A percentile compares a stretch with the other conserved stretches of the same genome.
phyloP scores from a whole-genome alignment of 1,284 basidiomycete genomes.

The Heterobasidion occidentale region DNA sequence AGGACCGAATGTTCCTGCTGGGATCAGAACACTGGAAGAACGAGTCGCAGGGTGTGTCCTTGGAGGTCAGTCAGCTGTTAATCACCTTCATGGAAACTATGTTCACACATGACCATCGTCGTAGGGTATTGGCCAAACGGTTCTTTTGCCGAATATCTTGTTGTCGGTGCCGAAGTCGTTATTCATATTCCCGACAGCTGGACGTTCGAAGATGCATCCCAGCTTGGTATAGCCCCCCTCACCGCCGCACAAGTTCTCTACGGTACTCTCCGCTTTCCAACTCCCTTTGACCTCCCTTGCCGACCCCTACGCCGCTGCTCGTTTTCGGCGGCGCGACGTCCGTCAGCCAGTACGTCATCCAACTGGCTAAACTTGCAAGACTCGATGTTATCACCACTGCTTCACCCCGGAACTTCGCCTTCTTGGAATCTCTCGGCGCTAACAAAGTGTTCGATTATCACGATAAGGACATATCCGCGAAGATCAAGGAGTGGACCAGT shows the following conservation, averaged over 20 bases:
- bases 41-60: conserved; percentile 20
- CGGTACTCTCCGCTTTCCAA: conserved; percentile 15
- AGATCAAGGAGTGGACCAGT: conserved; percentile 4
- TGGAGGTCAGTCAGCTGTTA: conserved; percentile 14
- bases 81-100: too few relatives aligned
- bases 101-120: background rate
- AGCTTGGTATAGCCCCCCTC: conserved; percentile 21
- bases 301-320: conserved; percentile 16
- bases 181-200: conserved; percentile 20
- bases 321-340: conserved; percentile 28
- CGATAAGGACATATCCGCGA: conserved; percentile 13
- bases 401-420: conserved; percentile 24
- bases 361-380: conserved; percentile 30
- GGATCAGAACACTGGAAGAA: conserved; percentile 18
- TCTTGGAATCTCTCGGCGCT: conserved; percentile 27
- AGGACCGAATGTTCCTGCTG: conserved; percentile 17
- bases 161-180: conserved; percentile 15
- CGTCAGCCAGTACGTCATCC: conserved; percentile 29
- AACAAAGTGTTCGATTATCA: conserved; percentile 30
- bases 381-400: conserved; percentile 30
- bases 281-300: conserved; percentile 12
- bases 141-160: conserved; percentile 24
- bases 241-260: conserved; percentile 21
- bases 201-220: conserved; percentile 24
- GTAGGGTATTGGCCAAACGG: conserved; percentile 11